phyloP scores from a whole-genome alignment of 129 eudicot species.

The Flaveria brownii region DNA sequence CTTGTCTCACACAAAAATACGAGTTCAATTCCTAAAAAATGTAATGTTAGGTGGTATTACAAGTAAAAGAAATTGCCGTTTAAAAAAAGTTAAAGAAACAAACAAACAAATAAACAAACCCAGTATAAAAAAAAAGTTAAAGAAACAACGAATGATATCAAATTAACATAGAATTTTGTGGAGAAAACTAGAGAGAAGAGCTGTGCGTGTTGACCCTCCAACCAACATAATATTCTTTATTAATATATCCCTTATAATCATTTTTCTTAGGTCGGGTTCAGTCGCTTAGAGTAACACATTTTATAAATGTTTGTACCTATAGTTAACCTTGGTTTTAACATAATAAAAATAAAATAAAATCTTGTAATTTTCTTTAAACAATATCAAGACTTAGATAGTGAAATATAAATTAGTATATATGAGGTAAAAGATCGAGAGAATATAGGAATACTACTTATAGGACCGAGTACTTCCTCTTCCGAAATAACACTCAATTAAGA shows the following conservation, averaged over 20 bases:
- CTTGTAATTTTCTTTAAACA: background rate
- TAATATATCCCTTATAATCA: background rate
- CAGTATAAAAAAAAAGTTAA: too few species aligned
- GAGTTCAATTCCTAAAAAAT: too few species aligned
- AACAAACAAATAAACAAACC: too few species aligned
- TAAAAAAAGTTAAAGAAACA: too few species aligned
- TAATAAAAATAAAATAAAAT: background rate
- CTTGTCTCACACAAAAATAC: too few species aligned
- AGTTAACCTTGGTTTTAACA: background rate
- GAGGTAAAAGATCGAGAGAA: background rate
- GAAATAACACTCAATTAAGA: conserved; percentile 45
- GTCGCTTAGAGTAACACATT: too few species aligned
- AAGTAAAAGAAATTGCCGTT: too few species aligned
- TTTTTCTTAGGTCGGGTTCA: too few species aligned
- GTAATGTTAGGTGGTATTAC: too few species aligned
- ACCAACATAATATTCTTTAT: background rate
- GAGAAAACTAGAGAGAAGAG: background rate
- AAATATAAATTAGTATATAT: background rate
- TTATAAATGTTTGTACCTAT: background rate
- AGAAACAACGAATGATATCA: background rate
- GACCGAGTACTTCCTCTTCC: conserved; percentile 33
- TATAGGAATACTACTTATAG: conserved; percentile 25
- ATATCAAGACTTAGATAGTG: background rate
- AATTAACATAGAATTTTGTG: background rate
- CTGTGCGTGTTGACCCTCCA: background rate